phyloP scores from a whole-genome alignment of 2,329 filamentous ascomycete species.

The Plectosphaerella plurivora region DNA sequence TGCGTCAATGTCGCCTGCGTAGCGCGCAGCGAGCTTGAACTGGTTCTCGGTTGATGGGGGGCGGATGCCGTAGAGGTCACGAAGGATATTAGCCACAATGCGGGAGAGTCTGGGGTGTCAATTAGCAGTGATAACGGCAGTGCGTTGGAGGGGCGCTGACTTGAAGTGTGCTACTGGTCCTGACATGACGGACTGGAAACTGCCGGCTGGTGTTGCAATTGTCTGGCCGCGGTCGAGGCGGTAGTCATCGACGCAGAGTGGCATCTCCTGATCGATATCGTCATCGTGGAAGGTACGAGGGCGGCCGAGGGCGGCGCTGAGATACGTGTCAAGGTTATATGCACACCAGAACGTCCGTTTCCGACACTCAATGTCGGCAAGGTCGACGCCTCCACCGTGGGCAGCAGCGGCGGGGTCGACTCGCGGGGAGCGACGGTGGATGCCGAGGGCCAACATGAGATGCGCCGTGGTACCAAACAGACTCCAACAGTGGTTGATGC shows the following conservation, averaged over 20 bases:
- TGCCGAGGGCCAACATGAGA: constrained; percentile 26
- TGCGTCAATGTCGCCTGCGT: constrained; percentile 20
- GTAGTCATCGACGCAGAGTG: constrained; percentile 46
- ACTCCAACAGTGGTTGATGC: constrained; percentile 42
- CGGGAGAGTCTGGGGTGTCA: constrained; percentile 19
- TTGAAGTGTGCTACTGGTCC: constrained; percentile 28
- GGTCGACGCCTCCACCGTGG: constrained; percentile 5
- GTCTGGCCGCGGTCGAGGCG: constrained; percentile 21
- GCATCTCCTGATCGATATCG: constrained; percentile 59
- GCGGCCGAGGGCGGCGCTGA: constrained; percentile 57
- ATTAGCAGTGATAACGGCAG: background rate
- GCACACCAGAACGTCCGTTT: constrained; percentile 56
- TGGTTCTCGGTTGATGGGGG: constrained; percentile 20
- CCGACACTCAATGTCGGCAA: constrained; percentile 30
- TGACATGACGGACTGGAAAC: constrained; percentile 20
- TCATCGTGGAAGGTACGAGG: constrained; percentile 60
- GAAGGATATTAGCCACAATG: constrained; percentile 27
- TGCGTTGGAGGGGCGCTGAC: constrained; percentile 11
- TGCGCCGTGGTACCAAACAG: constrained; percentile 36
- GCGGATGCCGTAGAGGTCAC: constrained; percentile 27
- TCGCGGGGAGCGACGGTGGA: constrained; percentile 2
- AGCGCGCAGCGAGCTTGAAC: constrained; percentile 18
- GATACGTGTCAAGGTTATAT: constrained; percentile 60
- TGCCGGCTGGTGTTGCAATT: constrained; percentile 1
- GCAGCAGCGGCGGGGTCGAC: background rate